phyloP scores from a whole-genome alignment of 768 basidiomycete genomes.

The Pluteus cervinus region DNA sequence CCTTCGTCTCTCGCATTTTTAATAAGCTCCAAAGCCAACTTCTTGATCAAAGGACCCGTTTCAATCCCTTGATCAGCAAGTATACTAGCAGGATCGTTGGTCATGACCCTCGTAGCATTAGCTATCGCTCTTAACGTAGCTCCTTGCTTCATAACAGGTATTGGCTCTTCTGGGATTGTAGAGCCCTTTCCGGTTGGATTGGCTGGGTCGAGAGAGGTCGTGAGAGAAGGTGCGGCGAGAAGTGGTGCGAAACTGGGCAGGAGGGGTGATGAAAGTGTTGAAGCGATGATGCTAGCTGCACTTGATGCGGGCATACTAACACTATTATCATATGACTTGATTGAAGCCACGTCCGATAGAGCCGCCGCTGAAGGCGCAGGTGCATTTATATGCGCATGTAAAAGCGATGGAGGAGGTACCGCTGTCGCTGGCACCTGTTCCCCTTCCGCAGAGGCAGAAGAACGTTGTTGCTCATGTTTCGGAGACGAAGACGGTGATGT shows the following conservation, averaged over 20 bases:
- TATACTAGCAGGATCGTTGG: constrained; percentile 67
- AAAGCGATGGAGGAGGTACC: constrained; percentile 1
- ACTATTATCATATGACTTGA: too few species aligned
- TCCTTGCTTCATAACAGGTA: constrained; percentile 42
- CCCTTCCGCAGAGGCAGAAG: neutral
- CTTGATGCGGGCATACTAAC: constrained; percentile 2
- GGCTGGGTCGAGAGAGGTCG: constrained; percentile 30
- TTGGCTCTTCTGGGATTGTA: constrained; percentile 19
- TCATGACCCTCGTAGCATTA: constrained; percentile 86
- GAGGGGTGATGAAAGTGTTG: constrained; percentile 33
- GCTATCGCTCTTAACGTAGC: constrained; percentile 68
- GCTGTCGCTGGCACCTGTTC: neutral
- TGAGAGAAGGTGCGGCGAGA: constrained; percentile 37
- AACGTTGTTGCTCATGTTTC: constrained; percentile 13
- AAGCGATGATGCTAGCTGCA: constrained; percentile 14
- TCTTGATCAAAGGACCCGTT: constrained; percentile 51
- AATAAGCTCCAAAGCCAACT: constrained; percentile 64
- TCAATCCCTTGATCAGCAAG: constrained; percentile 66
- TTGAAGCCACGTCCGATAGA: constrained; percentile 6
- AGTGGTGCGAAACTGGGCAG: constrained; percentile 32
- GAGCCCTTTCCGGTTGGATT: constrained; percentile 13
- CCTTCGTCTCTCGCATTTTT: constrained; percentile 61
- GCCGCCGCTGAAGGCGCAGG: too few species aligned
- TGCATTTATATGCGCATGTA: constrained; percentile 13
- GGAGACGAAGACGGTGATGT: constrained; percentile 12